These are phyloP conservation scores for Eimeria necatrix DNA, from an alignment of 169 alveolate genomes.

Conservation along the genomic window DNA sequence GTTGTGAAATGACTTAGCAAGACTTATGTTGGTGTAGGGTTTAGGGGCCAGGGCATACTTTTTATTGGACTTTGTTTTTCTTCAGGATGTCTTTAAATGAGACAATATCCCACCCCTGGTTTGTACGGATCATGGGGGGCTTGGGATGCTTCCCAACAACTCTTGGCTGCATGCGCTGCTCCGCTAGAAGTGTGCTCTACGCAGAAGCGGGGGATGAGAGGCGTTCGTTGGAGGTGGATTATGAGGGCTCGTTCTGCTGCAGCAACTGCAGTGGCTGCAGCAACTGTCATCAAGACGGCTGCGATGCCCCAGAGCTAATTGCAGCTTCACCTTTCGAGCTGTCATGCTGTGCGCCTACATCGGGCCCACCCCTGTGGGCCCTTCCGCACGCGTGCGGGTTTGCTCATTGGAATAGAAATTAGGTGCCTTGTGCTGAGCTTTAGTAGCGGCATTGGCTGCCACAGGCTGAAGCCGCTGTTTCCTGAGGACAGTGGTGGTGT, in stretches of 20 bases:
- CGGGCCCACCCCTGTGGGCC: no score
- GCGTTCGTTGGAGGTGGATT: not conserved
- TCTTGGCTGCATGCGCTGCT: conserved; percentile 17
- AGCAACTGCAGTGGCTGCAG: conserved; percentile 13
- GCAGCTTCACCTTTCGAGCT: not conserved
- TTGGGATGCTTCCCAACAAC: not conserved
- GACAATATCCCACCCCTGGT: conserved; percentile 68
- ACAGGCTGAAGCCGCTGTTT: no score
- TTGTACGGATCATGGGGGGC: conserved; percentile 61
- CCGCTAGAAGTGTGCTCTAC: not conserved
- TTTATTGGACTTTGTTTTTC: not conserved
- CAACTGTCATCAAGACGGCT: not conserved
- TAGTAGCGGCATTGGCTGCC: no score
- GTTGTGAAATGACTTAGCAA: not conserved
- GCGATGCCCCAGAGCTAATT: not conserved
- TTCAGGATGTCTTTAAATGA: conserved; percentile 68
- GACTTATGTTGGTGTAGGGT: not conserved
- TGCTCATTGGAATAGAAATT: no score
- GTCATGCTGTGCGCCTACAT: not conserved
- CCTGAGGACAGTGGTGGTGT: no score
- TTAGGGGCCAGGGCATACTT: not conserved
- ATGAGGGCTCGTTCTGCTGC: conserved; percentile 31
- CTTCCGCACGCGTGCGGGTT: no score
- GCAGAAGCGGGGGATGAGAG: conserved; percentile 2
- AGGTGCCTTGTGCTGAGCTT: no score